A percentile compares a stretch with the other conserved stretches of the same genome.
These are phyloP conservation scores for Hymenoscyphus fructigenus DNA, from an alignment of 2,329 filamentous ascomycete species.

Conservation along the genomic window DNA sequence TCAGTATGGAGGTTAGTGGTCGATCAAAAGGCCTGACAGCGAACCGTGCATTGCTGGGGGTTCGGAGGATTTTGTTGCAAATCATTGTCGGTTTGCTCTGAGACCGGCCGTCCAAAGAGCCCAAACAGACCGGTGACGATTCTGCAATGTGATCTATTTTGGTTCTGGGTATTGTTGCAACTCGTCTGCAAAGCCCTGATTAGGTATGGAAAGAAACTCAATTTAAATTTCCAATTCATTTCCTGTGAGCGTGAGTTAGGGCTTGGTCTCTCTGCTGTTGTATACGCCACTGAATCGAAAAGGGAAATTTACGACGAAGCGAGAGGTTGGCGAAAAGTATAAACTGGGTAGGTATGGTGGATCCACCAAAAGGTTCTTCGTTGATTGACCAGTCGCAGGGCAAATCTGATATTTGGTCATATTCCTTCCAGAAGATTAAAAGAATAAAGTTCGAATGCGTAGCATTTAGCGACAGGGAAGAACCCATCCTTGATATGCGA, in stretches of 20 bases:
- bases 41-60: neutral
- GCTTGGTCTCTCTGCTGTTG: neutral
- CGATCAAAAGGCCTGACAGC: neutral
- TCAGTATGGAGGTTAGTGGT: neutral
- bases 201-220: neutral
- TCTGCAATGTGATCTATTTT: neutral
- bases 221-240: neutral
- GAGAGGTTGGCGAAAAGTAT: neutral
- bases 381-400: neutral
- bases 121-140: neutral
- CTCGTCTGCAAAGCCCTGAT: neutral
- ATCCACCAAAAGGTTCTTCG: neutral
- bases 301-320: neutral
- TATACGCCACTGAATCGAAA: neutral
- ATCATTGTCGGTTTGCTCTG: neutral
- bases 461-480: neutral
- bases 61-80: neutral
- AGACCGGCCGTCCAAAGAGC: neutral
- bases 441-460: slow-evolving; percentile 1
- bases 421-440: neutral
- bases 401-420: neutral
- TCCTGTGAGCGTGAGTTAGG: neutral
- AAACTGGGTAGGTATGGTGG: neutral
- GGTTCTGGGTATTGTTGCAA: too few relatives aligned
- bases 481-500: neutral